Evolutionary conservation across 116 monocot species (phyloP).

Genomic region (Dioscorea cayenensis): DNA sequence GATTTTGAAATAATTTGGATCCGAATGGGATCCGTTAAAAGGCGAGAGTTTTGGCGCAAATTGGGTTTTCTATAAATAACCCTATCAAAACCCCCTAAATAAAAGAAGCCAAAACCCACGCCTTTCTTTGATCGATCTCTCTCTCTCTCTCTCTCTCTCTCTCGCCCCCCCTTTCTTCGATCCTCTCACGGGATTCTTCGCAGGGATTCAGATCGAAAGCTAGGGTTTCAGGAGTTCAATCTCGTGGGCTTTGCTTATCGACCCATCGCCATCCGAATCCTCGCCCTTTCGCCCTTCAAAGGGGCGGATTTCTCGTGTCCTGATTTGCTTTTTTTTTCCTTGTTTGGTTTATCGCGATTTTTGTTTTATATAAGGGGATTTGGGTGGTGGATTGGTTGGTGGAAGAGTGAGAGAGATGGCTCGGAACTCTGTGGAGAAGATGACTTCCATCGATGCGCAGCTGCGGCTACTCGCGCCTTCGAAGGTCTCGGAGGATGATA

Average conservation of each 20-base stretch:
- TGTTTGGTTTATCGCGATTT: neutral
- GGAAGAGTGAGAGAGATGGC: conserved; percentile 25
- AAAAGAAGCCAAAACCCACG: neutral
- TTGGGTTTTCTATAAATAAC: too few species aligned
- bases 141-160: neutral
- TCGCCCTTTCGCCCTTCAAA: neutral
- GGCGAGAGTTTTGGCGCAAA: too few species aligned
- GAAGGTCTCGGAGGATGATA: conserved; percentile 96
- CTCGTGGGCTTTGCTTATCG: too few species aligned
- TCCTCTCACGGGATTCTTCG: neutral
- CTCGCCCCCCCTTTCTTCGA: neutral
- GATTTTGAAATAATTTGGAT: too few species aligned
- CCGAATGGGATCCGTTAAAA: too few species aligned
- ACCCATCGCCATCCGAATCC: too few species aligned
- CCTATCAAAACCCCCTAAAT: too few species aligned
- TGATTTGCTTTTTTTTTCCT: neutral
- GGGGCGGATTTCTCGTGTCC: neutral
- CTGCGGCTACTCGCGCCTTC: conserved; percentile 73
- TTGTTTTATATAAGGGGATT: neutral
- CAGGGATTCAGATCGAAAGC: neutral
- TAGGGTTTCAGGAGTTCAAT: neutral
- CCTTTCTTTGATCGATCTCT: neutral
- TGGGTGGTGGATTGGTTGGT: neutral
- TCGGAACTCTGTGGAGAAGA: conserved; percentile 49
- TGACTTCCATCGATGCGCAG: conserved; percentile 90